Base-by-base conservation (phyloP, 257 asterid genomes). In the Rehmannia glutinosa region DNA sequence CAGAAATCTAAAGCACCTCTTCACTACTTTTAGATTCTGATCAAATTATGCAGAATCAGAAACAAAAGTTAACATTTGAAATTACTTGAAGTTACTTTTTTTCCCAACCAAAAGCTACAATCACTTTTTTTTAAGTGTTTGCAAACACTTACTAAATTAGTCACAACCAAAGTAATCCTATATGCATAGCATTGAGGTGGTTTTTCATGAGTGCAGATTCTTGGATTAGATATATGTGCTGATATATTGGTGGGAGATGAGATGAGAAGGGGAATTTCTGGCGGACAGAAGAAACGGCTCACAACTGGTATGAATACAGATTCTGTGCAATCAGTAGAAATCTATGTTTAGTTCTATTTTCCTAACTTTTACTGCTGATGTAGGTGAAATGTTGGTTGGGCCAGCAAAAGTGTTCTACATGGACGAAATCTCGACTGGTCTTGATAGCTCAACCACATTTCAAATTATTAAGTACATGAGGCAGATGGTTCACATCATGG, bases 341-440 rank as follows among this genome's bases (percentile, higher is more conserved):
- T 49, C 33, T 50, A 28, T 19, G 42, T 10, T 46, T 11, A 16
- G 13, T 38, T 78, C 2, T 24, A 25, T 35, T 55, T 59, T 8
- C 8, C 3, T 16, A n/a, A 17, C 16, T 1, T 23, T 52, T 55
- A 28, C 56, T 16, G 27, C 12, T 66, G 43, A 47, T 81, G 80
- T 64, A 86, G 99, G 99, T 73, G 99, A 94, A 83, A 86, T 91
- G 94, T 69, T 94, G 85, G 99, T 87, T 16, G 99, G 99, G 32
- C 96, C 99, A 0, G 96, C 97, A 15, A 94, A 90, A 73, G 96
- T 91, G 53, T 88, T 83, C 86, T 94, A 69, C 88, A 94, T 94
- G 99, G 99, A 94, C 35, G 99, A 94, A 76, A 94, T 94, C 76
- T 94, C 99, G 42, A 94, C 97, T 2, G 99, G 99, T 30, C 97